Conservation (phyloP, 2,329 filamentous ascomycete species). For the Thermothelomyces thermophilus region DNA sequence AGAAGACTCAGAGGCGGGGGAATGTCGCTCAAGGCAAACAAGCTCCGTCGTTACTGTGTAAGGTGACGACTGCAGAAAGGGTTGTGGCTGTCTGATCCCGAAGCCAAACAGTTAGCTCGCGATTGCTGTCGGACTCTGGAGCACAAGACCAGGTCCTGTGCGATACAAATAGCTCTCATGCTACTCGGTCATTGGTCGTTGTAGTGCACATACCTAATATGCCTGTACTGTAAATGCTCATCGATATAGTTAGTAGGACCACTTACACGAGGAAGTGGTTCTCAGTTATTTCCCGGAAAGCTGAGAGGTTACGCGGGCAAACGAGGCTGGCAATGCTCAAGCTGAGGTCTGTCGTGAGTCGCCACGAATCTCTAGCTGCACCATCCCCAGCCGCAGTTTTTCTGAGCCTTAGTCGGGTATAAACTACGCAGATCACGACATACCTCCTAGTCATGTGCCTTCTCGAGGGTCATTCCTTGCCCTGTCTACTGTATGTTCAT, state of each 20-base stretch:
- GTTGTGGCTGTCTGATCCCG: constrained; percentile 9
- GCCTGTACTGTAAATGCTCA: too few species aligned
- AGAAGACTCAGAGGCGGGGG: too few species aligned
- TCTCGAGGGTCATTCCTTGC: constrained; percentile 11
- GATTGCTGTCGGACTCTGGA: too few species aligned
- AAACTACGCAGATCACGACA: constrained; percentile 7
- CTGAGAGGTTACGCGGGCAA: constrained; percentile 9
- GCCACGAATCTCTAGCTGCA: neutral
- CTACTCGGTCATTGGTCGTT: too few species aligned
- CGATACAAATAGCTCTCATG: neutral
- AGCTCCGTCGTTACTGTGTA: too few species aligned
- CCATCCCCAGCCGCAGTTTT: neutral
- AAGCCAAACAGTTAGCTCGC: neutral
- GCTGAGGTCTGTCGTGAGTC: constrained; percentile 5
- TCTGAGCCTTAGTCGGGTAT: neutral
- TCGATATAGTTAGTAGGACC: too few species aligned
- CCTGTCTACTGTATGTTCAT: too few species aligned
- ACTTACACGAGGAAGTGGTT: constrained; percentile 6
- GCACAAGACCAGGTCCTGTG: constrained; percentile 1
- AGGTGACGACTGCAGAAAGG: constrained; percentile 3
- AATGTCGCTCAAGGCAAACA: neutral
- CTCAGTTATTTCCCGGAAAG: constrained; percentile 1
- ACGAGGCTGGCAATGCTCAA: constrained; percentile 1
- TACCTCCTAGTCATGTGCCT: constrained; percentile 19
- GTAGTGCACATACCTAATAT: too few species aligned